phyloP scores from a whole-genome alignment of 495 filamentous ascomycete species.

The Daldinia loculata region DNA sequence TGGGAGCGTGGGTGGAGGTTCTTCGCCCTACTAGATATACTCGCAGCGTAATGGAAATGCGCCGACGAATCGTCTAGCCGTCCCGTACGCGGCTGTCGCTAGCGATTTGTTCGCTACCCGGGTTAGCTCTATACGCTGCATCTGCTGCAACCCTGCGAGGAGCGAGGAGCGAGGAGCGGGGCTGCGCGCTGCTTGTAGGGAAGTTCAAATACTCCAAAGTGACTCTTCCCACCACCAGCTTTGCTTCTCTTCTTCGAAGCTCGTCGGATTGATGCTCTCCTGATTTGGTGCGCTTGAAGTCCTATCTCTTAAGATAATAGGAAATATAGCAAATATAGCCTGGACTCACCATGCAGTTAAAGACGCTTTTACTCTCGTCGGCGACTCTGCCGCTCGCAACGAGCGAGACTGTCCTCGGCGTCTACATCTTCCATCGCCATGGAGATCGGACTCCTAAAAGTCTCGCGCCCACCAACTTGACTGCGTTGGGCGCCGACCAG shows the following conservation, averaged over 20 bases:
- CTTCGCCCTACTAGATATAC: not conserved
- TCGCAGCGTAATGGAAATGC: not conserved
- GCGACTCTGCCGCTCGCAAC: constrained; percentile 50
- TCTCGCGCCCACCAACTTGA: constrained; percentile 63
- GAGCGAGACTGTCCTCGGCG: constrained; percentile 69
- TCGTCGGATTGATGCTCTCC: constrained; percentile 8
- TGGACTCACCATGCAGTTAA: constrained; percentile 31
- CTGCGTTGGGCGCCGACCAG: constrained; percentile 73
- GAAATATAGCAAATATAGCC: not conserved
- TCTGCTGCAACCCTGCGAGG: constrained; percentile 33
- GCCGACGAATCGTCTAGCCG: constrained; percentile 9
- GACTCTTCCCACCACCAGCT: constrained; percentile 5
- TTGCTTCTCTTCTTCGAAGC: constrained; percentile 8
- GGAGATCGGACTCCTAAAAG: constrained; percentile 76
- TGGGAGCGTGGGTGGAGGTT: not conserved
- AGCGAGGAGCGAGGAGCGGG: constrained; percentile 31
- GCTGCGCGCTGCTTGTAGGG: constrained; percentile 2
- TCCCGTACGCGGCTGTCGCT: constrained; percentile 29
- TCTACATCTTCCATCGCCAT: constrained; percentile 76
- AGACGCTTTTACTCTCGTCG: constrained; percentile 43
- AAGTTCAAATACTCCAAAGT: constrained; percentile 18
- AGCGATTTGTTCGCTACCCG: constrained; percentile 8
- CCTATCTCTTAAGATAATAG: not conserved
- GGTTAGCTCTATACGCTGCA: constrained; percentile 13
- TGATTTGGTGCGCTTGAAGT: not conserved